These are phyloP conservation scores for Quercus lobata DNA, from an alignment of 331 rosid genomes.

Conservation along the genomic window DNA sequence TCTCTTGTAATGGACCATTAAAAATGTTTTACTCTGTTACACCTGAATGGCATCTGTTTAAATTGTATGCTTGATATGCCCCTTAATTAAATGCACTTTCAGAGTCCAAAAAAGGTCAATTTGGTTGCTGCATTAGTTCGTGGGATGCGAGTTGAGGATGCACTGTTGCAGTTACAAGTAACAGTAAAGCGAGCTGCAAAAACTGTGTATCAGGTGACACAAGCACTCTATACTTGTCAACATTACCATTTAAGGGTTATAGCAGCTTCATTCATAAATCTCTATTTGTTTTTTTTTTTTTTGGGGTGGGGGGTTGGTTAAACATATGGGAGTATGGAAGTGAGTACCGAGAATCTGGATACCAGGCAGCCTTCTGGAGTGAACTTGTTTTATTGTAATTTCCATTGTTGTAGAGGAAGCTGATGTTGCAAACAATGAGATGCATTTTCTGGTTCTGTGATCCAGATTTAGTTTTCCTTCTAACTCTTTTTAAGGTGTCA, in stretches of 20 bases:
- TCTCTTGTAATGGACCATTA: no score
- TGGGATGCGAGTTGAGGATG: conserved; percentile 99
- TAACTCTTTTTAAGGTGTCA: neutral
- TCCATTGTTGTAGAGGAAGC: neutral
- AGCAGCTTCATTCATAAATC: neutral
- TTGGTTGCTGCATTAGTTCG: conserved; percentile 92
- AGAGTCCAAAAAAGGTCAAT: conserved; percentile 97
- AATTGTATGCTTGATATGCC: neutral
- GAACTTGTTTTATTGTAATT: neutral
- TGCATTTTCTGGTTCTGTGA: neutral
- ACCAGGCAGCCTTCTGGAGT: neutral
- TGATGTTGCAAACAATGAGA: neutral
- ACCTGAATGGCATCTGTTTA: neutral
- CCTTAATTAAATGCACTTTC: neutral
- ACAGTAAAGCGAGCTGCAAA: conserved; percentile 85
- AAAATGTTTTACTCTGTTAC: neutral
- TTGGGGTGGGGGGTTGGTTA: neutral
- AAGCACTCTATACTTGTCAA: conserved; percentile 5
- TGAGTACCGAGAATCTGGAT: neutral
- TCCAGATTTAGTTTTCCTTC: neutral
- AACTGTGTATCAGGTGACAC: conserved; percentile 82
- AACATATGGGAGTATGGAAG: neutral
- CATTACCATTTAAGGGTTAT: neutral
- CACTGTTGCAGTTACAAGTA: conserved; percentile 83
- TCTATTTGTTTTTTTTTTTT: neutral